These are phyloP conservation scores for Umbelopsis sp. DNA, from an alignment of 192 early-diverging fungal species.

Conservation along the genomic window DNA sequence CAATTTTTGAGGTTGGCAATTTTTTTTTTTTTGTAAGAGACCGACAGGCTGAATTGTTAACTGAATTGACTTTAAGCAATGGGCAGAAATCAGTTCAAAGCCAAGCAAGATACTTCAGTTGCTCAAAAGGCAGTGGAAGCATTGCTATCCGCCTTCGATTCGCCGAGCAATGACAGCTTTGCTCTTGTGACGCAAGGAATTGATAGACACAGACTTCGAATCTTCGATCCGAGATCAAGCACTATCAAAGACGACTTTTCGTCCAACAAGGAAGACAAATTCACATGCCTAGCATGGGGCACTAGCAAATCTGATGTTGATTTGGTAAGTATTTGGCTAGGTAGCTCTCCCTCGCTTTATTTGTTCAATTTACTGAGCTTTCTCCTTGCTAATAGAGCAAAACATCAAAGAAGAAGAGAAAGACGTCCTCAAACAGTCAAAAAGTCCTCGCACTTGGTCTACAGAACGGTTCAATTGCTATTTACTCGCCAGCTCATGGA, in stretches of 20 bases:
- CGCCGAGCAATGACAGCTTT: slow-evolving; percentile 45
- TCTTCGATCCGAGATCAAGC: slow-evolving; percentile 55
- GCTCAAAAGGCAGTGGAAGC: slow-evolving; percentile 37
- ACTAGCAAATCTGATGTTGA: slow-evolving; percentile 36
- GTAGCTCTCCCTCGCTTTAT: neutral
- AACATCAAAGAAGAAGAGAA: slow-evolving; percentile 45
- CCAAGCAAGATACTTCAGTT: slow-evolving; percentile 43
- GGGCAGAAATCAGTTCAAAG: slow-evolving; percentile 40
- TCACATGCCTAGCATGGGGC: slow-evolving; percentile 57
- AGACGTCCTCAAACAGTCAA: slow-evolving; percentile 27
- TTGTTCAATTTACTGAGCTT: neutral
- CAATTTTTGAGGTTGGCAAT: slow-evolving; percentile 6
- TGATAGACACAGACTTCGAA: slow-evolving; percentile 56
- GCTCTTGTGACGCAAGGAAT: slow-evolving; percentile 57
- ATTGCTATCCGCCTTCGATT: slow-evolving; percentile 43
- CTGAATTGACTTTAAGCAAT: slow-evolving; percentile 16
- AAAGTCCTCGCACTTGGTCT: slow-evolving; percentile 56
- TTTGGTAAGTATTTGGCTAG: neutral
- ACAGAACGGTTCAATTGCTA: slow-evolving; percentile 48
- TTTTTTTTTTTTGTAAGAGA: slow-evolving; percentile 4
- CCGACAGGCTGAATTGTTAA: neutral
- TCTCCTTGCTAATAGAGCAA: neutral
- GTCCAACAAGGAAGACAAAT: slow-evolving; percentile 52
- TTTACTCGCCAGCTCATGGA: slow-evolving; percentile 57
- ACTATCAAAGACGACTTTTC: slow-evolving; percentile 55